A percentile compares a stretch with the other conserved stretches of the same genome.
These are phyloP conservation scores for Pythium aquatile DNA, from an alignment of 352 stramenopile genomes.

Conservation along the genomic window DNA sequence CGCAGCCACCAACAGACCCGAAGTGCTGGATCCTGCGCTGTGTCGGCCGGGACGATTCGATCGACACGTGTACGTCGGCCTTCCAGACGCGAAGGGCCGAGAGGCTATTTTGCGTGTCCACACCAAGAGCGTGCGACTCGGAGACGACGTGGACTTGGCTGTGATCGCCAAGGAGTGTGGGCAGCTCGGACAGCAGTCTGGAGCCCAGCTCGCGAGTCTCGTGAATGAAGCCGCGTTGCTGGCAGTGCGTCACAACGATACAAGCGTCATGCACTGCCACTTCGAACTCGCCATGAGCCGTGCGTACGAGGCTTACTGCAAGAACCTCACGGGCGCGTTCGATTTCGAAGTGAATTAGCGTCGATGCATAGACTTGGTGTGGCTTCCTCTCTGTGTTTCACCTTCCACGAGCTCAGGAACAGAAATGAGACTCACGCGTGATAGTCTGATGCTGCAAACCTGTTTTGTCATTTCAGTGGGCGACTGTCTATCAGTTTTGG, in stretches of 20 bases:
- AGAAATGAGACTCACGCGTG: neutral
- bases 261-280: slow-evolving; percentile 56
- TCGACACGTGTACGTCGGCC: slow-evolving; percentile 94
- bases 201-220: slow-evolving; percentile 73
- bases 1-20: slow-evolving; percentile 94
- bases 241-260: slow-evolving; percentile 67
- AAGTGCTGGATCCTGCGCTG: slow-evolving; percentile 96
- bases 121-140: slow-evolving; percentile 54
- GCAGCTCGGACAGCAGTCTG: slow-evolving; percentile 58
- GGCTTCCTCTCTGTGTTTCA: neutral
- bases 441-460: neutral
- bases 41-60: slow-evolving; percentile 96
- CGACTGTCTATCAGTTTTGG: neutral
- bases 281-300: slow-evolving; percentile 78
- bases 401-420: neutral
- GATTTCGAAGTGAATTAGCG: slow-evolving; percentile 48
- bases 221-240: slow-evolving; percentile 84
- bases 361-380: neutral
- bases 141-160: slow-evolving; percentile 49
- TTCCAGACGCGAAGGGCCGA: slow-evolving; percentile 91
- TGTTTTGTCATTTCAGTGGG: neutral
- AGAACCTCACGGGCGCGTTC: slow-evolving; percentile 53
- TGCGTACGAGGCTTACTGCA: slow-evolving; percentile 56
- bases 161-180: slow-evolving; percentile 57
- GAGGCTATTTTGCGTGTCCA: slow-evolving; percentile 79